These are phyloP conservation scores for Auriscalpium orientale DNA, from an alignment of 768 basidiomycete genomes.

Conservation along the genomic window DNA sequence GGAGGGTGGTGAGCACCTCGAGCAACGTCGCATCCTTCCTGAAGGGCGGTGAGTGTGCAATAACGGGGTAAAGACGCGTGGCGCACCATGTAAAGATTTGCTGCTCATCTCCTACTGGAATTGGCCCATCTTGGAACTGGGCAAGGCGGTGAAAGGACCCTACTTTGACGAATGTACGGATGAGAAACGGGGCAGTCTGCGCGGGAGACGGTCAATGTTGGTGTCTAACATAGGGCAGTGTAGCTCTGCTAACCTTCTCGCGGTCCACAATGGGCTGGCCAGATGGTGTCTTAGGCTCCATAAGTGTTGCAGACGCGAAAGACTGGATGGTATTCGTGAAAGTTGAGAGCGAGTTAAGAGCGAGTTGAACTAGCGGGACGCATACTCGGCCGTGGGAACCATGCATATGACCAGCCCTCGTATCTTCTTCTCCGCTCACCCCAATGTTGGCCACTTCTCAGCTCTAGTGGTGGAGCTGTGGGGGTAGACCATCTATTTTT, in stretches of 20 bases:
- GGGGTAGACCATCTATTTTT: too few relatives aligned
- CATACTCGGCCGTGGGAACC: too few relatives aligned
- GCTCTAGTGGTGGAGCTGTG: too few relatives aligned
- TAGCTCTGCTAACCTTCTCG: slow-evolving; percentile 39
- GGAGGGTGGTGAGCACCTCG: slow-evolving; percentile 72
- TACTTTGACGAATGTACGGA: slow-evolving; percentile 77
- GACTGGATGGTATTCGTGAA: too few relatives aligned
- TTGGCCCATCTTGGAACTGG: slow-evolving; percentile 69
- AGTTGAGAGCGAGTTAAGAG: too few relatives aligned
- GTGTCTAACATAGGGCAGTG: neutral
- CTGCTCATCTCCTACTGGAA: slow-evolving; percentile 75
- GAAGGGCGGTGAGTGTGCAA: neutral
- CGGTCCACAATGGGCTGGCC: slow-evolving; percentile 43
- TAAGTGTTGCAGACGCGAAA: slow-evolving; percentile 4
- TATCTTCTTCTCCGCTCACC: too few relatives aligned
- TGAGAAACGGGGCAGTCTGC: slow-evolving; percentile 75
- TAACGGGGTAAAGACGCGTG: neutral
- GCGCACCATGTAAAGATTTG: slow-evolving; percentile 75
- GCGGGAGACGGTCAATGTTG: neutral
- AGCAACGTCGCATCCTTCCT: slow-evolving; percentile 82
- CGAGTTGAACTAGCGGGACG: too few relatives aligned
- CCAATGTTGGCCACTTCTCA: too few relatives aligned
- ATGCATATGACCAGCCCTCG: too few relatives aligned
- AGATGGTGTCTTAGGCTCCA: slow-evolving; percentile 36
- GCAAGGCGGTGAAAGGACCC: slow-evolving; percentile 67